Conservation (phyloP, 495 filamentous ascomycete genomes). For the Daldinia loculata region DNA sequence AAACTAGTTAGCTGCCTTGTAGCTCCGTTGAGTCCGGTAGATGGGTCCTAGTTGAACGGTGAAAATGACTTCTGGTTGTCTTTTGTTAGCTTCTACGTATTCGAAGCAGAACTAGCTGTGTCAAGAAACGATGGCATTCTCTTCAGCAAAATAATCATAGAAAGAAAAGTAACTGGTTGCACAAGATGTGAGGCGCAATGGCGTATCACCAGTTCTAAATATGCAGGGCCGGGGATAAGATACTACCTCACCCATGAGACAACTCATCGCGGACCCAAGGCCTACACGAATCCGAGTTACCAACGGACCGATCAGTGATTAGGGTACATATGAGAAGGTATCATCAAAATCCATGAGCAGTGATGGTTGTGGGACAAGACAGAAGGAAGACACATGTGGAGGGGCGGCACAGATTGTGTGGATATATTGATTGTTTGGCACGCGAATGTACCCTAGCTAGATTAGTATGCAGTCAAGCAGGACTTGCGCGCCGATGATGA, state of each 20-base stretch:
- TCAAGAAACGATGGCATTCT: background rate
- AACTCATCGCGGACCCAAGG: slow-evolving; percentile 37
- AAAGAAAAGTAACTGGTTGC: slow-evolving; percentile 23
- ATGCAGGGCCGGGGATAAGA: slow-evolving; percentile 40
- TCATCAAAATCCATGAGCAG: slow-evolving; percentile 11
- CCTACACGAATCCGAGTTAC: slow-evolving; percentile 23
- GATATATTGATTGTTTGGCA: slow-evolving; percentile 34
- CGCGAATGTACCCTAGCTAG: slow-evolving; percentile 28
- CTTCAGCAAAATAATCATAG: background rate
- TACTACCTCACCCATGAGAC: slow-evolving; percentile 40
- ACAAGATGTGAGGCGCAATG: slow-evolving; percentile 38
- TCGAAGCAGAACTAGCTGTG: background rate
- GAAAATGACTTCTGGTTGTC: slow-evolving; percentile 4
- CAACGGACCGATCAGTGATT: slow-evolving; percentile 40
- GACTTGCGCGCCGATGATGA: slow-evolving; percentile 43
- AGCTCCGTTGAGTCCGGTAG: slow-evolving; percentile 30
- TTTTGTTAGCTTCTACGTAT: slow-evolving; percentile 7
- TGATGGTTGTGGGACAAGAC: slow-evolving; percentile 13
- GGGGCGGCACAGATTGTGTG: slow-evolving; percentile 28
- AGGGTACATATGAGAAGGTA: slow-evolving; percentile 24
- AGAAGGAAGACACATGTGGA: slow-evolving; percentile 16
- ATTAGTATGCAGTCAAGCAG: slow-evolving; percentile 43
- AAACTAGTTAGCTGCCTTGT: background rate
- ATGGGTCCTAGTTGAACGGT: slow-evolving; percentile 11
- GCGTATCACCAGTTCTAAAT: slow-evolving; percentile 18